Conservation (phyloP, 345 rosid genomes). For the Stellera chamaejasme region DNA sequence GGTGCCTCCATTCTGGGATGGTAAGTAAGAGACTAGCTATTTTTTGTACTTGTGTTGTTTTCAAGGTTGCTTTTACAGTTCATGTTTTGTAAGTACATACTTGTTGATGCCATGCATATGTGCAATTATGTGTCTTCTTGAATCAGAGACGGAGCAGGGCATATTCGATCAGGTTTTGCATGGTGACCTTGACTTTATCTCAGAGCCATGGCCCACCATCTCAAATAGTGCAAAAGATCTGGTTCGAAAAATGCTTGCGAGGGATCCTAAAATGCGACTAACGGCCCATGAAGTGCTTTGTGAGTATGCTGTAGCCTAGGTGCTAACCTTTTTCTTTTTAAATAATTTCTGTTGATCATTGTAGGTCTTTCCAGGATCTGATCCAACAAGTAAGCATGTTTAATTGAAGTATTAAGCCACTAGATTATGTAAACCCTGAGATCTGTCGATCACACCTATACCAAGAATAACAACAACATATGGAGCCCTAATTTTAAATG, state of each 20-base stretch:
- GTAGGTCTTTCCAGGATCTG: too few species aligned
- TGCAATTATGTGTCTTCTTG: conserved; percentile 11
- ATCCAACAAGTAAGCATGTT: too few species aligned
- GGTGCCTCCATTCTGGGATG: conserved; percentile 99
- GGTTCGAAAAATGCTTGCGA: conserved; percentile 73
- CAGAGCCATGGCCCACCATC: conserved; percentile 97
- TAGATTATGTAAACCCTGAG: too few species aligned
- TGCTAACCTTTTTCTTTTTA: neutral
- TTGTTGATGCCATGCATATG: conserved; percentile 13
- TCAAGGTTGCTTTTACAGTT: conserved; percentile 4
- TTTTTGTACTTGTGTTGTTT: neutral
- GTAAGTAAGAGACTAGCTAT: conserved; percentile 43
- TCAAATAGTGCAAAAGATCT: conserved; percentile 87
- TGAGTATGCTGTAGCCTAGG: conserved; percentile 27
- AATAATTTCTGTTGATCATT: neutral
- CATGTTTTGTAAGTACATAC: conserved; percentile 4
- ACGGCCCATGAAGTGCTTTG: conserved; percentile 89
- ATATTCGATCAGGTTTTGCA: conserved; percentile 92
- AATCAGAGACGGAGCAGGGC: conserved; percentile 91
- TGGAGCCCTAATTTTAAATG: too few species aligned
- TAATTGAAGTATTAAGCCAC: too few species aligned
- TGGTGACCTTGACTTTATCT: conserved; percentile 80
- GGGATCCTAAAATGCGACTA: conserved; percentile 75
- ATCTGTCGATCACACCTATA: too few species aligned
- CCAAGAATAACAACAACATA: too few species aligned